Evolutionary conservation across 2,329 filamentous ascomycete genomes (phyloP), one percentile per base, ranked within the genome.

Genomic region (Myriosclerotinia duriaeana): DNA sequence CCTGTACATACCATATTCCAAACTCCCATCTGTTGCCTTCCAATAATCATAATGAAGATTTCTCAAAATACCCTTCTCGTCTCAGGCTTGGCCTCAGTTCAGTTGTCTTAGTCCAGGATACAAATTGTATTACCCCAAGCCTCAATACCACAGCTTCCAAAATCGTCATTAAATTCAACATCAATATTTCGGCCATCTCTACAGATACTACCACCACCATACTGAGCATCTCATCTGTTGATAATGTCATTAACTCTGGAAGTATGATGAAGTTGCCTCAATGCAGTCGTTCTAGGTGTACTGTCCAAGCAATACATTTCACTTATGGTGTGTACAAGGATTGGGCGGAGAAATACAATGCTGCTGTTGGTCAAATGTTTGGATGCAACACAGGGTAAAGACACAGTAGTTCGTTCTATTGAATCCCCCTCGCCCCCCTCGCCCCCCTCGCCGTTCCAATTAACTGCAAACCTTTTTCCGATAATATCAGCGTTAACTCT

Each of bases 61-160:
- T 15, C 53, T 38, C 36, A 40, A 22, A 20, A 12, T 6, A 22
- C 20, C 20, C 36, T 55, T 3, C 34, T 55, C 36, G 36, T 14
- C 5, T 55, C 34, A 40, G 20, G 53, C n/a, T 40, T 55, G 53
- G 53, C 34, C 11, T 55, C 34, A 38, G 6, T 12, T 55, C 34
- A 38, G 6, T 55, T 55, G 53, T 12, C 34, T 55, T 40, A 6
- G 53, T 36, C 22, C 34, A 40, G 36, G 36, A 40, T 22, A 26
- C 34, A 22, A 55, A 38, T 4, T 40, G 53, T 40, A 40, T 11
- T 5, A 55, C 34, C 11, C 20, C 53, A 22, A 55, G n/a, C 12
- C 53, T 55, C 53, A 66, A 62, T 64, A 52, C 40, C 67, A 55
- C 53, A 22, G 53, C 53, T 14, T 55, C 53, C 36, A 55, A 55